Evolutionary conservation across 768 basidiomycete genomes (phyloP).

Genomic region (Trametes elegans): DNA sequence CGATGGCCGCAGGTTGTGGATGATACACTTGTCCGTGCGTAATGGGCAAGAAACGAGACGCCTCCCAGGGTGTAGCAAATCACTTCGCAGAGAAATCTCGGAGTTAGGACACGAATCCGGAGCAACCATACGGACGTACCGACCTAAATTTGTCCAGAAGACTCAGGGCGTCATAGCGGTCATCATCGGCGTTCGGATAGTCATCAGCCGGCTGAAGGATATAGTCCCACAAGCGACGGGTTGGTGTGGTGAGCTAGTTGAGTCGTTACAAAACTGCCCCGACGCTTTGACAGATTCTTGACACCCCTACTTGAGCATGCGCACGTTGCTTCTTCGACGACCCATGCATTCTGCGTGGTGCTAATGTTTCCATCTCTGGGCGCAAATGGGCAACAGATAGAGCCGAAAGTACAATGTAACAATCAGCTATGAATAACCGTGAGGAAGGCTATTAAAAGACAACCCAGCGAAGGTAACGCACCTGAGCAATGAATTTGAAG

Average conservation of each 20-base stretch:
- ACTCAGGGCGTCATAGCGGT: no score
- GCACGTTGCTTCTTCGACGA: no score
- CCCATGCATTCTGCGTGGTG: background rate
- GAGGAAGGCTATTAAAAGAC: slow-evolving; percentile 2
- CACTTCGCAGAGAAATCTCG: background rate
- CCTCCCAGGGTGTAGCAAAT: background rate
- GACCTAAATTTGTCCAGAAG: slow-evolving; percentile 5
- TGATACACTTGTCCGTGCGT: no score
- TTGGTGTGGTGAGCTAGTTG: no score
- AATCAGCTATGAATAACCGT: slow-evolving; percentile 7
- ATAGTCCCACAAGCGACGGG: no score
- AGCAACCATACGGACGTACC: slow-evolving; percentile 1
- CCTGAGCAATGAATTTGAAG: background rate
- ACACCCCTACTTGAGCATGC: no score
- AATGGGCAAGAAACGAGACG: no score
- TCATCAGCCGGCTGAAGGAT: background rate
- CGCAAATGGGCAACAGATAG: background rate
- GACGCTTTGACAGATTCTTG: background rate
- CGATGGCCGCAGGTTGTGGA: background rate
- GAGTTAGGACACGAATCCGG: background rate
- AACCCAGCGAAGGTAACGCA: background rate
- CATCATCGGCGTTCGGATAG: background rate
- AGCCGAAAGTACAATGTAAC: background rate
- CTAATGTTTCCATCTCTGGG: background rate
- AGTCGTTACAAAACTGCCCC: no score